Percentiles rank a stretch among this genome's conserved stretches.
Conservation (phyloP, 179 eudicot genomes). For the Silene vulgaris region DNA sequence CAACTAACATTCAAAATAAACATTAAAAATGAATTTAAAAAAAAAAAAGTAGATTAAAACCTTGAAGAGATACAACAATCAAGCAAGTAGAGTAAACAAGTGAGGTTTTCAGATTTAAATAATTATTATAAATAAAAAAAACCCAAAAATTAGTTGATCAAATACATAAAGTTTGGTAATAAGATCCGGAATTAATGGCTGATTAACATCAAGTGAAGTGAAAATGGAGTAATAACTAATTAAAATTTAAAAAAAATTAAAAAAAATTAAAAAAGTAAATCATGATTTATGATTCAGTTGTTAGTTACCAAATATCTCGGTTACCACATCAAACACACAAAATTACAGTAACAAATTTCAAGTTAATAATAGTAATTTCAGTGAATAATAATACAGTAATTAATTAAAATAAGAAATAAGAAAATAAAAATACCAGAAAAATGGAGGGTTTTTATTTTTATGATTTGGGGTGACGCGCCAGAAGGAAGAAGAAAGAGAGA, state of each 20-base stretch:
- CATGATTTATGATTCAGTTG: constrained; percentile 26
- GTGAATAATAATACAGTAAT: neutral
- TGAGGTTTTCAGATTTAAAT: constrained; percentile 4
- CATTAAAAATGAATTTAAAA: neutral
- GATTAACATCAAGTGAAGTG: constrained; percentile 14
- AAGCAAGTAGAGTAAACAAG: neutral
- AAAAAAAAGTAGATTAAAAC: neutral
- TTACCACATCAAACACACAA: constrained; percentile 15
- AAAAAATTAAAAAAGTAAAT: constrained; percentile 8
- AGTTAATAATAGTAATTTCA: neutral
- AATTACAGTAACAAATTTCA: neutral
- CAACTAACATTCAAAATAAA: neutral
- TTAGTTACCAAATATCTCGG: constrained; percentile 24
- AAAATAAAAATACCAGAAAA: constrained; percentile 1
- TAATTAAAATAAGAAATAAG: neutral
- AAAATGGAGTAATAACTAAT: constrained; percentile 18
- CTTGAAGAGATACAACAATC: neutral
- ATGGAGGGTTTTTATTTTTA: neutral
- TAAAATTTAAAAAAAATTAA: neutral
- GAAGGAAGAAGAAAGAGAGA: neutral
- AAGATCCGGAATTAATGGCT: constrained; percentile 53
- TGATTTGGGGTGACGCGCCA: constrained; percentile 4
- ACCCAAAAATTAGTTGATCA: neutral
- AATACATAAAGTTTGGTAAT: constrained; percentile 16
- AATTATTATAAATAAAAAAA: neutral